A percentile compares a stretch with the other conserved stretches of the same genome.
Conservation (phyloP, 176 grass and related monocot species). For the Secale cereale region DNA sequence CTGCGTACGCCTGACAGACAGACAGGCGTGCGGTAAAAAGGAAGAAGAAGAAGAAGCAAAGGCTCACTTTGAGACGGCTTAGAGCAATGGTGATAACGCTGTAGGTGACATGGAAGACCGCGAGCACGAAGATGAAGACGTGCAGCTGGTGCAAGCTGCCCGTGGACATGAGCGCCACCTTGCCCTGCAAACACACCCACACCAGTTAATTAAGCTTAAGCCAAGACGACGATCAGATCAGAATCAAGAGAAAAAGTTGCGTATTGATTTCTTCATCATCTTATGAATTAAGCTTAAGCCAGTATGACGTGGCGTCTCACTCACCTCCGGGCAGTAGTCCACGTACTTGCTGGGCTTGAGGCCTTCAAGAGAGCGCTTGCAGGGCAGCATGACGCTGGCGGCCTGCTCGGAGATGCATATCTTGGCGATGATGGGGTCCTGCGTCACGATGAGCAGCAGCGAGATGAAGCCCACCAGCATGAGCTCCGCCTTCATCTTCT, state of each 20-base stretch:
- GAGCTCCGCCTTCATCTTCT: conserved; percentile 92
- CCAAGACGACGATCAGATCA: not conserved
- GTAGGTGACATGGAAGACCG: conserved; percentile 74
- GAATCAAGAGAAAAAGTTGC: not conserved
- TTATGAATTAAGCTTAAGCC: too few species aligned
- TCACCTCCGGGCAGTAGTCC: conserved; percentile 19
- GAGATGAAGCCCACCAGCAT: conserved; percentile 92
- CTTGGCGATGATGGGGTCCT: conserved; percentile 50
- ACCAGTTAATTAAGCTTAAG: too few species aligned
- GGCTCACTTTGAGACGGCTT: conserved; percentile 61
- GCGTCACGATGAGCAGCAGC: conserved; percentile 64
- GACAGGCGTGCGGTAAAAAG: not conserved
- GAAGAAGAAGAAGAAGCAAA: too few species aligned
- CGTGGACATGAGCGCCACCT: conserved; percentile 62
- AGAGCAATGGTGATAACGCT: conserved; percentile 76
- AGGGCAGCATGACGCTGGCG: conserved; percentile 65
- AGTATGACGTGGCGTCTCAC: too few species aligned
- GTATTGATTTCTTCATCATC: too few species aligned
- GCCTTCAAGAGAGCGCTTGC: not conserved
- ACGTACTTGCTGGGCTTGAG: too few species aligned
- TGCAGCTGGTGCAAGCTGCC: conserved; percentile 68
- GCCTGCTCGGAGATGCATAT: conserved; percentile 58
- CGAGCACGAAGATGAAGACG: conserved; percentile 89
- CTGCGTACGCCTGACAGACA: not conserved
- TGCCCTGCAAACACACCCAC: conserved; percentile 29